phyloP scores from a whole-genome alignment of 768 basidiomycete genomes.

The Hericium alpestre region DNA sequence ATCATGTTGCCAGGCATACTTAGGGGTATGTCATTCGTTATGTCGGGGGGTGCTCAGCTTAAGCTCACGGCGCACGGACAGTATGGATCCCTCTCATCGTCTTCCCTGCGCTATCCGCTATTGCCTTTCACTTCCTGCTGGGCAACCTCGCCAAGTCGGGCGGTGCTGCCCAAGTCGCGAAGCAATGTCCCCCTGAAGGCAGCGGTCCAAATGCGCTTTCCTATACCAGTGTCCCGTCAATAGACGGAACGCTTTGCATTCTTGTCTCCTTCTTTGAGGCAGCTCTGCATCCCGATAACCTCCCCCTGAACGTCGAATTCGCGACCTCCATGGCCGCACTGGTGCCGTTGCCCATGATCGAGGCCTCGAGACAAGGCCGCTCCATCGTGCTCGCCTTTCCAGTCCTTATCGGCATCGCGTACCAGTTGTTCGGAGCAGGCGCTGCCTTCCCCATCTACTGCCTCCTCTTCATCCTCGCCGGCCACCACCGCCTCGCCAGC shows the following conservation, averaged over 20 bases:
- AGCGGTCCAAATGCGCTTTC: slow-evolving; percentile 5
- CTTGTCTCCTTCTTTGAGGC: slow-evolving; percentile 11
- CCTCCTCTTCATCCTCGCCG: slow-evolving; percentile 7
- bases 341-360: slow-evolving; percentile 9
- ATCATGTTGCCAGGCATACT: no score
- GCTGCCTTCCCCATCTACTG: slow-evolving; percentile 7
- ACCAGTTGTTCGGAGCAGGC: slow-evolving; percentile 9
- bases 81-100: slow-evolving; percentile 6
- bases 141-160: slow-evolving; percentile 10
- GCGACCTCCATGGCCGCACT: neutral
- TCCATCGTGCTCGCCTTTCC: slow-evolving; percentile 5
- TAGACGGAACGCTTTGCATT: slow-evolving; percentile 3
- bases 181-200: slow-evolving; percentile 8
- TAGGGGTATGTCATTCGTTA: no score
- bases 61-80: neutral
- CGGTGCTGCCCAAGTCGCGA: neutral
- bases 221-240: slow-evolving; percentile 3
- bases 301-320: slow-evolving; percentile 6
- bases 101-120: slow-evolving; percentile 3
- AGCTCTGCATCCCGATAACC: neutral
- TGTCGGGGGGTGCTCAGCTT: no score
- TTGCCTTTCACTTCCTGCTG: slow-evolving; percentile 3
- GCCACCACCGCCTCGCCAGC: slow-evolving; percentile 1
- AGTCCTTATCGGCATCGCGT: neutral
- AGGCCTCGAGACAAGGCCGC: slow-evolving; percentile 5